Conservation (phyloP, 768 basidiomycete species). For the Russula olivacea region DNA sequence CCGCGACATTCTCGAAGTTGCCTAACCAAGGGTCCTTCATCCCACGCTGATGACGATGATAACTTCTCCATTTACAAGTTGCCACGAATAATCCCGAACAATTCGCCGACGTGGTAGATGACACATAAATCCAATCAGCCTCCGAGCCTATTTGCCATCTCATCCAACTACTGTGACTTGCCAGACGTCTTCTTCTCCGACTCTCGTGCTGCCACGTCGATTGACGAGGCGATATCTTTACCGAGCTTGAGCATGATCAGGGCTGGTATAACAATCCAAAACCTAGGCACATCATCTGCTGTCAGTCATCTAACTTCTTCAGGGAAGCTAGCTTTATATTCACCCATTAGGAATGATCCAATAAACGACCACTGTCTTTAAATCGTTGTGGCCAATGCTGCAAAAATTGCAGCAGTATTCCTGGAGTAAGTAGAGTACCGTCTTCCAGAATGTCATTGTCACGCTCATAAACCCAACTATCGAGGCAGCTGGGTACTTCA, state of each 20-base stretch:
- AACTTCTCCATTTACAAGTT: not conserved
- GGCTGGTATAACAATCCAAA: slow-evolving; percentile 73
- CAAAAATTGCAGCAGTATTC: slow-evolving; percentile 76
- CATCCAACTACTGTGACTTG: slow-evolving; percentile 31
- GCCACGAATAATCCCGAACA: slow-evolving; percentile 16
- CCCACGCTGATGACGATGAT: slow-evolving; percentile 2
- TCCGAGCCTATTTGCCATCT: not conserved
- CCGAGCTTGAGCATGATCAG: slow-evolving; percentile 56
- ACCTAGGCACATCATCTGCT: slow-evolving; percentile 34
- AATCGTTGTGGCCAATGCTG: slow-evolving; percentile 66
- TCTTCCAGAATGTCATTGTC: slow-evolving; percentile 82
- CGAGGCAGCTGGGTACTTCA: slow-evolving; percentile 56
- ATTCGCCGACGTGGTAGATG: not conserved
- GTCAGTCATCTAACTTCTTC: not conserved
- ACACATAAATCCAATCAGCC: slow-evolving; percentile 1
- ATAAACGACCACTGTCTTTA: slow-evolving; percentile 44
- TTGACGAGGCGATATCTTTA: slow-evolving; percentile 48
- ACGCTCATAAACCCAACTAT: slow-evolving; percentile 68
- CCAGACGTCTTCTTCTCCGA: slow-evolving; percentile 30
- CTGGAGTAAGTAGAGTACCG: slow-evolving; percentile 72
- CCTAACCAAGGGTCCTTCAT: not conserved
- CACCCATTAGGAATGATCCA: slow-evolving; percentile 82
- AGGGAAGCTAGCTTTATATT: slow-evolving; percentile 27
- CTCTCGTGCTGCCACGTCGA: slow-evolving; percentile 33
- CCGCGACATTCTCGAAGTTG: slow-evolving; percentile 2